Base-by-base conservation (phyloP, 2,329 filamentous ascomycete genomes). In the Aschersonia sp. region DNA sequence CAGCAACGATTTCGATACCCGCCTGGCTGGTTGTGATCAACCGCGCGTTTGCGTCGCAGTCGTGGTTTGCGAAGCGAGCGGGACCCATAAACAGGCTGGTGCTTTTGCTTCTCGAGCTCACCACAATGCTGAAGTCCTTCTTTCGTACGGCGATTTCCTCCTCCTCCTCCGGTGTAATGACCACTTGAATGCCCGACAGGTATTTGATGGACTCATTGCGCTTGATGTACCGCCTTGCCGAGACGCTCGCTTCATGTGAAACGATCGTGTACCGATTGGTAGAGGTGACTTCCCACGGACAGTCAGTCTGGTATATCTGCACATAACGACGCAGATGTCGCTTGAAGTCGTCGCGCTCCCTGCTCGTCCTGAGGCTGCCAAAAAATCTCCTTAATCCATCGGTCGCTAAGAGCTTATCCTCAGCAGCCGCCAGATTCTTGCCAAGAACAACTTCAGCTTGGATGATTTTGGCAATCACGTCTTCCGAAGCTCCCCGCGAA, bases 91-190 rank as follows among this genome's bases (percentile, higher is more conserved):
- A 97, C 42, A 98, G 70, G 46, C 87, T 94, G 32, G 89, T 85
- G 51, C 83, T 83, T 66, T 94, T 96, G 66, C 85, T 90, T 50
- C 92, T 78, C 54, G 87, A 90, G 52, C 89, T 95, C 59, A 96
- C 85, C 33, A 98, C 89, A 53, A 98, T 89, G 62, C 89, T 96
- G 63, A 98, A 98, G 61, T 98, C 92, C 59, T 90, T 89, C 60
- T 92, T 85, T 50, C 81, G 83, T 53, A 81, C 66, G 30, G 87
- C 84, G 49, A 97, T 76, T 49, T 85, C 80, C 51, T 80, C 76
- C 61, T 97, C 92, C 63, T 98, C 90, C 61, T 95, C 85, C 33
- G 85, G 81, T 0, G 89, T 94, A 68, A 98, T 92, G 40, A 85
- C 78, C 30, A 98, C 90, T 59, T 96, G 85, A 10, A 94, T 92